phyloP scores from a whole-genome alignment of 805 yeast species.

The Teunomyces kruisii region DNA sequence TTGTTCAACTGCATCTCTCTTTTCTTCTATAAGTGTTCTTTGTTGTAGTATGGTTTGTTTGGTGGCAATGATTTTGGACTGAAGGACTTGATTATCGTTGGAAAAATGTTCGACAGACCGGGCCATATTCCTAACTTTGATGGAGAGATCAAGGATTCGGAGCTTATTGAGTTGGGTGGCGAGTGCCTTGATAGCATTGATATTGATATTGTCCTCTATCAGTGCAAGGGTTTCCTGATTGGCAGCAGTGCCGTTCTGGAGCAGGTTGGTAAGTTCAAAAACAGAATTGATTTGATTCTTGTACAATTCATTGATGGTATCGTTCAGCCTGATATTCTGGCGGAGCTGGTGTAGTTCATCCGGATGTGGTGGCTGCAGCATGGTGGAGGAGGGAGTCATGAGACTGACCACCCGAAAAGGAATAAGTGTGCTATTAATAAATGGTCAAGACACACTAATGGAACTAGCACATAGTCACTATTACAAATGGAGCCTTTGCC shows the following conservation, averaged over 20 bases:
- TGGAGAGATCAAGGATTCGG: slow-evolving; percentile 17
- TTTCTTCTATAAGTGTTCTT: not conserved
- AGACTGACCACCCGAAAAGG: too few relatives aligned
- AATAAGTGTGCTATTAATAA: too few relatives aligned
- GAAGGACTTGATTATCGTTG: not conserved
- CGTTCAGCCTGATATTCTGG: slow-evolving; percentile 17
- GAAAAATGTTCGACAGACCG: not conserved
- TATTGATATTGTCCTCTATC: not conserved
- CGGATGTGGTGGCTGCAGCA: not conserved
- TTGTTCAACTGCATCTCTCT: not conserved
- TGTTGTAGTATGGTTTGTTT: not conserved
- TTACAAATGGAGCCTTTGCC: too few relatives aligned
- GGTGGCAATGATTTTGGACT: not conserved
- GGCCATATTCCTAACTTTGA: slow-evolving; percentile 12
- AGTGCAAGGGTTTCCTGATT: not conserved
- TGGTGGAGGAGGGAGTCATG: not conserved
- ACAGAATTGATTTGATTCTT: slow-evolving; percentile 26
- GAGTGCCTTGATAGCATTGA: slow-evolving; percentile 19
- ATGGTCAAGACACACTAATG: too few relatives aligned
- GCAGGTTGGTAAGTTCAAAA: slow-evolving; percentile 17
- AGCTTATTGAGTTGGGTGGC: slow-evolving; percentile 33
- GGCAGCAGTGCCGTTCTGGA: slow-evolving; percentile 9
- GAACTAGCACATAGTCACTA: too few relatives aligned
- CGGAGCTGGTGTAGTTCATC: not conserved
- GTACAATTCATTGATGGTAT: slow-evolving; percentile 17